Conservation (phyloP, 306 rosid genomes). For the Luffa acutangula region DNA sequence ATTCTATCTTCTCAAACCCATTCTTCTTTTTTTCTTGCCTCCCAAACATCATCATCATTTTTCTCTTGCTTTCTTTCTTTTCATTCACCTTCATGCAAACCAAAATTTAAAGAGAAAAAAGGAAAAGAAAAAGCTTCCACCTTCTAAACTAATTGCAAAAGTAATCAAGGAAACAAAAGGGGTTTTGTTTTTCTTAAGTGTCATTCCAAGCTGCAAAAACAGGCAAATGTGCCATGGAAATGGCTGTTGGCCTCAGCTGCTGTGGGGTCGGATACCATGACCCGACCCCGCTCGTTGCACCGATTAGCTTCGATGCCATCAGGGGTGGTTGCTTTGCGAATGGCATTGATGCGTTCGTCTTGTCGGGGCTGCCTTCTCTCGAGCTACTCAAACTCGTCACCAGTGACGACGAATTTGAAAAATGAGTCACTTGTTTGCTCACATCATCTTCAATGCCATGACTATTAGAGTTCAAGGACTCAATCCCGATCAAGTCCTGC, state of each 20-base stretch:
- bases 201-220: slow-evolving; percentile 65
- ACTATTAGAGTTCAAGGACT: background rate
- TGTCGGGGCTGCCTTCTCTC: slow-evolving; percentile 22
- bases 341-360: background rate
- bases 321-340: background rate
- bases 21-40: background rate
- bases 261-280: slow-evolving; percentile 50
- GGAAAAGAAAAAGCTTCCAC: background rate
- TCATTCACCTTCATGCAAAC: slow-evolving; percentile 4
- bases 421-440: slow-evolving; percentile 1
- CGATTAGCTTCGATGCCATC: background rate
- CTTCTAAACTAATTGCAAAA: background rate
- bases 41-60: background rate
- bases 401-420: background rate
- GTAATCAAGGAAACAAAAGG: background rate
- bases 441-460: background rate
- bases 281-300: slow-evolving; percentile 12
- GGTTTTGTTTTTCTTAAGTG: background rate
- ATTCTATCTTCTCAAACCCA: background rate
- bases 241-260: slow-evolving; percentile 37
- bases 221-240: slow-evolving; percentile 58
- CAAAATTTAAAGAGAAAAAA: background rate
- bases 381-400: slow-evolving; percentile 26
- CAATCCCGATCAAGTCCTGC: background rate
- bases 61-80: slow-evolving; percentile 1